Base-by-base conservation (phyloP, 192 early-diverging fungal genomes). In the Gamsiella multidivaricata region DNA sequence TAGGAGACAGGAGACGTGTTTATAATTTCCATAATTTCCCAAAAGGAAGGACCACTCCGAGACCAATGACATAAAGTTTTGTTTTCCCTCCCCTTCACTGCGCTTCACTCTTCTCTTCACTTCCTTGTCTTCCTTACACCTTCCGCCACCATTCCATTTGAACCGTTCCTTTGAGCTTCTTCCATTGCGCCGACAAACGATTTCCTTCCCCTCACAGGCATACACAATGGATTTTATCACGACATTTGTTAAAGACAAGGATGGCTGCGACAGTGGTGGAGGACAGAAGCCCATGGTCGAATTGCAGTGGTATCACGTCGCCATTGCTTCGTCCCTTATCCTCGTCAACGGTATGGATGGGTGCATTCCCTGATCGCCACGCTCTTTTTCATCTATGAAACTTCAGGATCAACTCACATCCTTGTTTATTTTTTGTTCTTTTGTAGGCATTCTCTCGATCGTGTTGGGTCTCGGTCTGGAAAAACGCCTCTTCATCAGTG, bases 381-480 rank as follows among this genome's bases (percentile, higher is more conserved):
- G n/a, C n/a, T n/a, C n/a, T n/a, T n/a, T n/a, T n/a, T n/a, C n/a
- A n/a, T n/a, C n/a, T n/a, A n/a, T n/a, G n/a, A n/a, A n/a, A n/a
- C n/a, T n/a, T n/a, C n/a, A n/a, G n/a, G n/a, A n/a, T n/a, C n/a
- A n/a, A n/a, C n/a, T n/a, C n/a, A n/a, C n/a, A 10, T 42, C 31
- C 17, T 3, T 34, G 31, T 50, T 34, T 36, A 6, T 11, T 50
- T 34, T 50, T 31, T 26, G 31, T 29, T 46, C 23, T 36, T n/a
- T 15, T 42, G 17, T 52, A 86, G 85, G 83, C n/a, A 53, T 56
- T 3, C 74, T 92, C 23, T 92, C 91, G 2, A 36, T 85, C n/a
- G 79, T 69, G 43, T 79, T 96, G 20, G 88, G 91, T 1, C 83
- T 94, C 22, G 85, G 88, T 3, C 64, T 96, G 7, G 88, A 88